Conservation (phyloP, 2,329 filamentous ascomycete genomes). For the Talaromyces sp. region DNA sequence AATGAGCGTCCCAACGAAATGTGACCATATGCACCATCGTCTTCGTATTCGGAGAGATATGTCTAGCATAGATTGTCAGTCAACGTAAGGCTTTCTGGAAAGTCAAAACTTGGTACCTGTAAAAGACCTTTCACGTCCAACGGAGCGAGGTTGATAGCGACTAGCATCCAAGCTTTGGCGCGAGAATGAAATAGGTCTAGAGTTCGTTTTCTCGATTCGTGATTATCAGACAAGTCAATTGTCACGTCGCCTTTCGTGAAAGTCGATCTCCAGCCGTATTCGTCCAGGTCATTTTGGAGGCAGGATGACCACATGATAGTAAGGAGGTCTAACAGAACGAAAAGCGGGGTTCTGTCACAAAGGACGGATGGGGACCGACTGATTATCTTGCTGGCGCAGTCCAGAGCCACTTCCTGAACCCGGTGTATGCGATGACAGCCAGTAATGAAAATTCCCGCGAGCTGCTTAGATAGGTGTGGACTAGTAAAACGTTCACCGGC, state of each 20-base stretch:
- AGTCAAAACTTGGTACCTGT: conserved; percentile 43
- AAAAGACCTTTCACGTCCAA: conserved; percentile 92
- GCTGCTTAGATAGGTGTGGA: conserved; percentile 81
- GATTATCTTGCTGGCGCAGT: conserved; percentile 82
- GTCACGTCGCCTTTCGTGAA: conserved; percentile 76
- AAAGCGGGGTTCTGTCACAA: conserved; percentile 85
- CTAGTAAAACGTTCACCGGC: conserved; percentile 78
- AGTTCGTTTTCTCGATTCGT: conserved; percentile 74
- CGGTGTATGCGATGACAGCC: conserved; percentile 93
- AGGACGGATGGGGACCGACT: conserved; percentile 80
- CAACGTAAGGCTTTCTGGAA: neutral
- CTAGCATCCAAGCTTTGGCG: conserved; percentile 75
- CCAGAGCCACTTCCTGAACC: conserved; percentile 81
- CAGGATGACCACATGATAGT: conserved; percentile 95
- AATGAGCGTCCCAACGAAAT: conserved; percentile 91
- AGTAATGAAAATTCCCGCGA: conserved; percentile 77
- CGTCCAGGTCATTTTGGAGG: conserved; percentile 87
- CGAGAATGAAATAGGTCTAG: conserved; percentile 72
- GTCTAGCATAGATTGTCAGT: conserved; percentile 53
- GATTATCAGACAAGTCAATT: conserved; percentile 91
- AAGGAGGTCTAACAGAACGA: conserved; percentile 85
- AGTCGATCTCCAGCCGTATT: conserved; percentile 80
- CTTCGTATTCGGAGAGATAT: conserved; percentile 90
- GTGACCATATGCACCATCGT: conserved; percentile 86
- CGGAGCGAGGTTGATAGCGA: conserved; percentile 78